Base-by-base conservation (phyloP, 208 protist genomes). In the Phytomonas sp. region DNA sequence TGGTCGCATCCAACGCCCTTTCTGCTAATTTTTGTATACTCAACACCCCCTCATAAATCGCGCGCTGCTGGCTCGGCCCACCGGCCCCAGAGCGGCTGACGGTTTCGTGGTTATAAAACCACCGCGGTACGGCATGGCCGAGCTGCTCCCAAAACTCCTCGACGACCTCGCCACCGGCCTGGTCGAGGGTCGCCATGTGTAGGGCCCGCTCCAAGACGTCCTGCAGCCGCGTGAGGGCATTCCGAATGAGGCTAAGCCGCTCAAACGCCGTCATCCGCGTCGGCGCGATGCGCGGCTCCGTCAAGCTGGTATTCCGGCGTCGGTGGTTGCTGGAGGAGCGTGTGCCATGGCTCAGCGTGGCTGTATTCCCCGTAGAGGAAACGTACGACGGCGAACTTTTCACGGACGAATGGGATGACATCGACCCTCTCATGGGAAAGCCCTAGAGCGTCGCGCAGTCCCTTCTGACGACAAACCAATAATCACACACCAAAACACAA, bases 191-290 rank as follows among this genome's bases (percentile, higher is more conserved):
- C 0, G 76, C 71, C 42, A 70, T 88, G 75, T 96, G 91, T 33
- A 68, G 72, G 36, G 91, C 77, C 45, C 83, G 75, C 79, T 96
- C 91, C 62, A 83, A 84, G 26, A 92, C 71, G 76, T 91, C 87
- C 59, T 86, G 76, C 62, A 96, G 77, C 4, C 91, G 86, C 26
- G 83, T 89, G 16, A 93, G 62, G 29, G 85, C 80, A 74, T 89
- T 89, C 31, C 88, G 91, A 29, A 94, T 74, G 29, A 87, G 85
- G 67, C 86, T 74, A 52, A 94, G 80, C 3, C 85, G 78, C 77
- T 96, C 91, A 32, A 71, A 32, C 8, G 82, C 68, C 3, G 79
- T 73, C 91, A 96, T 96, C 65, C 71, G 86, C 69, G 70, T 71
- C 29, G 91, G 86, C 29, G 88, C 79, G 0, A 82, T 67, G 19